Conservation (phyloP, 1,139 yeast genomes). For the Suhomyces bokatorum region DNA sequence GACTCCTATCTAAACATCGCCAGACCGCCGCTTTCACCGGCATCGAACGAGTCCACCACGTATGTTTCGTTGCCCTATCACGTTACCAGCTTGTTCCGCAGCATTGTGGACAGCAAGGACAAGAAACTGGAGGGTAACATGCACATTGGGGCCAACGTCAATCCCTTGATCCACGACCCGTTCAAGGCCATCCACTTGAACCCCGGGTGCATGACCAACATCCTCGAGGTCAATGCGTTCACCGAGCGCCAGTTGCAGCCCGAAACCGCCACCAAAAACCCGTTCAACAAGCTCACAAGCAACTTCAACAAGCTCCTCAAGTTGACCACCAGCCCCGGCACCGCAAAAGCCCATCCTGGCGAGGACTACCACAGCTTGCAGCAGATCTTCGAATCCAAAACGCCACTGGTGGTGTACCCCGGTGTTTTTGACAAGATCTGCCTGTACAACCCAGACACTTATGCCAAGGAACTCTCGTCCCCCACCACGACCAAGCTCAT, state of each 20-base stretch:
- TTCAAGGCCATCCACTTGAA: slow-evolving; percentile 52
- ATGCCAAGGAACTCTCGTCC: slow-evolving; percentile 22
- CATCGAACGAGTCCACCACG: slow-evolving; percentile 40
- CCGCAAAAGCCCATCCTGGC: not conserved
- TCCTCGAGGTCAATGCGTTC: slow-evolving; percentile 12
- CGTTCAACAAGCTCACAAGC: slow-evolving; percentile 36
- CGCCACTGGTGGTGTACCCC: slow-evolving; percentile 1
- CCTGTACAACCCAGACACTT: slow-evolving; percentile 27
- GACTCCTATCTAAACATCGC: slow-evolving; percentile 38
- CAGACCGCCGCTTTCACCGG: slow-evolving; percentile 35
- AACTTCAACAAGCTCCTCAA: slow-evolving; percentile 36
- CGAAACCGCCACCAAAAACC: slow-evolving; percentile 20
- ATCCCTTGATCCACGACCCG: slow-evolving; percentile 55
- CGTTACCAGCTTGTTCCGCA: slow-evolving; percentile 34
- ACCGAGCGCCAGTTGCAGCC: not conserved
- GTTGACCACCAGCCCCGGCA: slow-evolving; percentile 15
- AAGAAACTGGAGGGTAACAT: slow-evolving; percentile 46
- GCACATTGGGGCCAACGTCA: slow-evolving; percentile 57
- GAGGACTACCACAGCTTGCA: slow-evolving; percentile 8
- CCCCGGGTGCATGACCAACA: slow-evolving; percentile 52
- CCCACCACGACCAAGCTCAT: slow-evolving; percentile 26
- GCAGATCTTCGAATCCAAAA: slow-evolving; percentile 6
- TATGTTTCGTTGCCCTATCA: slow-evolving; percentile 47
- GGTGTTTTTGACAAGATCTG: slow-evolving; percentile 23
- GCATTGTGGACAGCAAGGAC: slow-evolving; percentile 29